Evolutionary conservation across 306 rosid genomes (phyloP), one percentile per base, ranked within the genome.

Genomic region (Prunus fruticosa): DNA sequence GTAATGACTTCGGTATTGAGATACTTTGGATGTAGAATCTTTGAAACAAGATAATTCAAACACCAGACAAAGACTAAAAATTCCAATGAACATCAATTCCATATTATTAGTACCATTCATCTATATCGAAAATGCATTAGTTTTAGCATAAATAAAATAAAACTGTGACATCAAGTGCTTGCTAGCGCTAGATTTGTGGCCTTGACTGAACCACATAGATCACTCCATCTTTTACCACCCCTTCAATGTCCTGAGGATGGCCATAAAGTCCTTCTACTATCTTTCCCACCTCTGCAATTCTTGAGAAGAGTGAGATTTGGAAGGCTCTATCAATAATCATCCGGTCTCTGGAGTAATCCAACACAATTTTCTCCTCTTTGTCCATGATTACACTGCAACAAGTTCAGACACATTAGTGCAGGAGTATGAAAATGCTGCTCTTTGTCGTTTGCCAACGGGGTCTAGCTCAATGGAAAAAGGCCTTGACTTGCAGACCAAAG

Each of bases 181-280:
- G 7, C 34, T 5, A 25, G 13, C 8, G 19, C 65, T 25, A 60
- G 65, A 60, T 60, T 60, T 60, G 65, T 60, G 65, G 65, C 19
- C 65, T 60, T 12, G 65, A 25, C 65, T 60, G 65, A 60, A 60
- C 65, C 65, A 60, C 38, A 64, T 72, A 73, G 22, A 76, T 63
- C 3, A 63, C 30, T 49, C 87, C 87, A 69, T 80, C 84, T 73
- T 84, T 84, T 41, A 80, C 77, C 49, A 84, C 82, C 28, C 84
- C 87, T 76, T 83, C 87, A 80, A 80, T 76, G 79, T 84, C 87
- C 75, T 84, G 87, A 23, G 87, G 84, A 64, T 58, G 73, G 47
- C 84, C 82, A 28, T 28, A 80, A 45, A 80, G 74, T 7, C 65
- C 80, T 76, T 80, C 87, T 58, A 76, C 54, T 52, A 71, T 69